Conservation (phyloP, 371 early-diverging fungal genomes). For the Lichtheimia hyalospora region DNA sequence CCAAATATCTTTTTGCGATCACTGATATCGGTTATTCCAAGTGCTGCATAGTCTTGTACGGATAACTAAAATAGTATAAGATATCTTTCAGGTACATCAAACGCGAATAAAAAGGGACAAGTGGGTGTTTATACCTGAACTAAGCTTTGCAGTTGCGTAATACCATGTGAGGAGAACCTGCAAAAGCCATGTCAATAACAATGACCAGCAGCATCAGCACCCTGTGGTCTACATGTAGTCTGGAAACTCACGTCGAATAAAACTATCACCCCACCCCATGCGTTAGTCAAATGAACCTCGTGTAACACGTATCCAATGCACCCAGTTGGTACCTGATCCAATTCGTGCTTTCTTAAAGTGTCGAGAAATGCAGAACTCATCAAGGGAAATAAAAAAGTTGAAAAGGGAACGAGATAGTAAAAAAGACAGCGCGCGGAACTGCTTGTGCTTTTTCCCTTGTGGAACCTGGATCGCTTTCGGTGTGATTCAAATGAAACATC, state of each 20-base stretch:
- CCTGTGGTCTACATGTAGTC: background rate
- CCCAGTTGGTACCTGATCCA: constrained; percentile 16
- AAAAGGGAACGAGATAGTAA: background rate
- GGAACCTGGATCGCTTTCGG: background rate
- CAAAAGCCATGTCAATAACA: background rate
- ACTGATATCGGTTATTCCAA: constrained; percentile 76
- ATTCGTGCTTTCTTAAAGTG: constrained; percentile 21
- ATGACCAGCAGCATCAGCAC: background rate
- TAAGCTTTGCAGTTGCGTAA: constrained; percentile 59
- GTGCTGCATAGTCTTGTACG: constrained; percentile 77
- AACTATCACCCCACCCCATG: constrained; percentile 14
- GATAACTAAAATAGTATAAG: constrained; percentile 48
- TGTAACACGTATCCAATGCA: background rate
- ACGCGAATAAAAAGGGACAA: background rate
- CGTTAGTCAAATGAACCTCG: background rate
- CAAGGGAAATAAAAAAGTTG: background rate
- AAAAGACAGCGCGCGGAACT: background rate
- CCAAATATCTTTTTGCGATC: constrained; percentile 79
- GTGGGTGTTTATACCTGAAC: constrained; percentile 42
- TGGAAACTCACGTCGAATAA: constrained; percentile 14
- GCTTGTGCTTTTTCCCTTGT: background rate
- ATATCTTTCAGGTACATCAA: background rate
- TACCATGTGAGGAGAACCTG: constrained; percentile 62
- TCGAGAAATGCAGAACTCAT: constrained; percentile 21
- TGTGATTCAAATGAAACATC: no score